Evolutionary conservation across 1,139 yeast species (phyloP), one percentile per base, ranked within the genome.

Genomic region (Blastobotrys arbuscula): DNA sequence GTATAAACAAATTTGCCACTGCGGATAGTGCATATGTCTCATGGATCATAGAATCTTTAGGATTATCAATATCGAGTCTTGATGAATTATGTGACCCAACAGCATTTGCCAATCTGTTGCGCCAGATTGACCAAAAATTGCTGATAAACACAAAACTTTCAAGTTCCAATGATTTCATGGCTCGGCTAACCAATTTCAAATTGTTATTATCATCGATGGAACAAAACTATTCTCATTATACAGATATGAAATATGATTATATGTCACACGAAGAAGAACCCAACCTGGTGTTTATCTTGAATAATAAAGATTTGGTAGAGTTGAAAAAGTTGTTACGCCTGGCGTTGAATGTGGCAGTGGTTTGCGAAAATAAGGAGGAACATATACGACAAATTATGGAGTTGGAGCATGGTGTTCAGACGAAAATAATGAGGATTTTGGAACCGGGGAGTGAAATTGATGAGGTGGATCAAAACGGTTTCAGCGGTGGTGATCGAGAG

Each of bases 361-460:
- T 37, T 3, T 53, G 56, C 30, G 56, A 51, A 19, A 40, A 50
- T 5, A 45, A 42, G 19, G 50, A 52, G 39, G 23, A 21, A 8
- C 53, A 43, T 47, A 49, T 55, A 16, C 48, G 42, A n/a, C 45
- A 50, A 21, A 55, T 55, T 21, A 47, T 42, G 39, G 47, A 38
- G 16, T 36, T 55, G 39, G 56, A 50, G 9, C 44, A 47, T 3
- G 43, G 44, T 12, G 42, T 45, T 5, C 58, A 55, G 39, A 44
- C 51, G 8, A 39, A 48, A 5, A 39, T 54, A 19, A 53, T 53
- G 55, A 45, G 44, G n/a, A 33, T 51, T 19, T 50, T 53, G n/a
- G 50, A 51, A 7, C 54, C 55, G n/a, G 44, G 36, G 3, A 38
- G 48, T 24, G 50, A 44, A 16, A 47, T 44, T 21, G 18, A 18